Conservation (phyloP, 2,329 filamentous ascomycete species). For the Talaromyces sp. region DNA sequence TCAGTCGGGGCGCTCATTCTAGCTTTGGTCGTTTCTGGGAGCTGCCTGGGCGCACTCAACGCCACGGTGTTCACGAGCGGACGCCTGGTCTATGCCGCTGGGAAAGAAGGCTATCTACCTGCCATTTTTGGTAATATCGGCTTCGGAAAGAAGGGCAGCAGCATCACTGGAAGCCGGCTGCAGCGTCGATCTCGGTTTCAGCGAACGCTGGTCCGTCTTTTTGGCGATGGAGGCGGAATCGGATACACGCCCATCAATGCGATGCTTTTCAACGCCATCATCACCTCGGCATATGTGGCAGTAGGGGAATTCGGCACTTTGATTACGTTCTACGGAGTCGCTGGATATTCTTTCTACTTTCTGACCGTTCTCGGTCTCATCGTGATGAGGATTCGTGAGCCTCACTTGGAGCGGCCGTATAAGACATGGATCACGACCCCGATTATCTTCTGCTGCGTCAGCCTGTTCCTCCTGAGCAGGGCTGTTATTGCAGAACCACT, state of each 20-base stretch:
- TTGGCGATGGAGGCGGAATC: constrained; percentile 72
- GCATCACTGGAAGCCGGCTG: constrained; percentile 27
- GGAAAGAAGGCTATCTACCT: constrained; percentile 91
- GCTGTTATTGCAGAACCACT: constrained; percentile 86
- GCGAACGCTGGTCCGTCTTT: constrained; percentile 53
- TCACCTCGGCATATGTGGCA: constrained; percentile 72
- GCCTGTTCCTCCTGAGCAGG: constrained; percentile 79
- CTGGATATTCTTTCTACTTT: constrained; percentile 97
- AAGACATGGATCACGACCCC: constrained; percentile 95
- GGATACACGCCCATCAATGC: constrained; percentile 95
- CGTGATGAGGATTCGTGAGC: constrained; percentile 79
- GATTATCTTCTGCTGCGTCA: constrained; percentile 97
- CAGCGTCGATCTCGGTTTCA: constrained; percentile 49
- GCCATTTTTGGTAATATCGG: constrained; percentile 77
- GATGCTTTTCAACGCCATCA: constrained; percentile 68
- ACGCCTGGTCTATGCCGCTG: constrained; percentile 85
- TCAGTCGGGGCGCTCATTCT: constrained; percentile 74
- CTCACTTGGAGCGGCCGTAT: constrained; percentile 82
- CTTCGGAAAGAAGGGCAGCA: constrained; percentile 40
- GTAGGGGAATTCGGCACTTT: constrained; percentile 89
- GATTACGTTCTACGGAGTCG: constrained; percentile 94
- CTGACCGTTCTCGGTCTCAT: constrained; percentile 90
- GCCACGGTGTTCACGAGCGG: constrained; percentile 90
- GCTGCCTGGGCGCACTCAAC: constrained; percentile 91
- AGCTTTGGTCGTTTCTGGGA: constrained; percentile 81